phyloP scores from a whole-genome alignment of 805 yeast genomes.

The Pichia exigua region DNA sequence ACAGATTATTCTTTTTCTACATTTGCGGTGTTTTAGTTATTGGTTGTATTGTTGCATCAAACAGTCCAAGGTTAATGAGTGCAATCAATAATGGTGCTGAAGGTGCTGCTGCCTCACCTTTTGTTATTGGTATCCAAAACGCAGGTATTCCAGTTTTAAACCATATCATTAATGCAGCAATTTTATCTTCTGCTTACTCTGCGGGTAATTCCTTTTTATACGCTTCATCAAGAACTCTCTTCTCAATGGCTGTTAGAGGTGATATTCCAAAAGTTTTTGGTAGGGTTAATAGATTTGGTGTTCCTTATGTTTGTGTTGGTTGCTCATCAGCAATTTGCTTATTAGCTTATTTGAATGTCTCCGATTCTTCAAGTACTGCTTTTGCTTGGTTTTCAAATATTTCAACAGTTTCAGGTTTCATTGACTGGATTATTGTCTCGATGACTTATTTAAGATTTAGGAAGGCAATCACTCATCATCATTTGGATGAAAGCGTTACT shows the following conservation, averaged over 20 bases:
- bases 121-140: constrained; percentile 71
- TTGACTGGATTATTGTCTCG: constrained; percentile 52
- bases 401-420: constrained; percentile 59
- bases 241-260: constrained; percentile 67
- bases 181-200: constrained; percentile 41
- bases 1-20: constrained; percentile 56
- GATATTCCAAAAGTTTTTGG: constrained; percentile 63
- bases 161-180: constrained; percentile 71
- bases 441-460: constrained; percentile 56
- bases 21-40: constrained; percentile 47
- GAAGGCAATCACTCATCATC: constrained; percentile 50
- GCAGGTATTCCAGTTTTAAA: constrained; percentile 64
- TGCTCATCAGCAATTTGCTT: constrained; percentile 41
- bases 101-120: constrained; percentile 79
- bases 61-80: constrained; percentile 38
- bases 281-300: constrained; percentile 56
- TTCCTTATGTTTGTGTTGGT: constrained; percentile 51
- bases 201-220: constrained; percentile 75
- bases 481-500: constrained; percentile 47
- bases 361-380: constrained; percentile 47
- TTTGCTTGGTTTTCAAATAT: constrained; percentile 65
- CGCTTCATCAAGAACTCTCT: constrained; percentile 65
- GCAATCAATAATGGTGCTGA: constrained; percentile 37
- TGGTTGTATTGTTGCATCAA: constrained; percentile 52
- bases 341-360: constrained; percentile 61